phyloP scores from a whole-genome alignment of 371 early-diverging fungal species.

The Rhizopus arrhizus region DNA sequence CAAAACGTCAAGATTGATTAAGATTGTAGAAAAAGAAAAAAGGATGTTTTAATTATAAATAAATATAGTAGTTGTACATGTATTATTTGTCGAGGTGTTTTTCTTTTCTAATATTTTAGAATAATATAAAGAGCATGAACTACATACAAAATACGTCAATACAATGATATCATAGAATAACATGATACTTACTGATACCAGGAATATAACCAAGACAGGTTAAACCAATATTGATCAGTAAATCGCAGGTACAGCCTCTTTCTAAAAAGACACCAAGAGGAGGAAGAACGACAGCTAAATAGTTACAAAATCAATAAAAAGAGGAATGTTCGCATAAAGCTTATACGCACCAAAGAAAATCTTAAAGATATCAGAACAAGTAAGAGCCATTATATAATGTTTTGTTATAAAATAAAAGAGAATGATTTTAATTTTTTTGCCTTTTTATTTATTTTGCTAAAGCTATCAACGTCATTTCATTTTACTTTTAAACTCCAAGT shows the following conservation, averaged over 20 bases:
- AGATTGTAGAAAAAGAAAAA: background rate
- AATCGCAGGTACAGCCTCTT: conserved; percentile 71
- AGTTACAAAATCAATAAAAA: background rate
- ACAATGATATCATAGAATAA: background rate
- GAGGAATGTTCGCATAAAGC: background rate
- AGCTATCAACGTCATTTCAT: conserved; percentile 11
- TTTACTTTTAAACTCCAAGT: background rate
- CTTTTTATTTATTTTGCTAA: conserved; percentile 6
- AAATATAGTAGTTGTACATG: background rate
- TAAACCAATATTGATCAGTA: conserved; percentile 78
- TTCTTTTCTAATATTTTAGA: conserved; percentile 29
- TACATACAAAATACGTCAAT: background rate
- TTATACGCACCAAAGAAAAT: conserved; percentile 39
- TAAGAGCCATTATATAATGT: conserved; percentile 38
- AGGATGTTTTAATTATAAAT: conserved; percentile 6
- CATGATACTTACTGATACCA: conserved; percentile 56
- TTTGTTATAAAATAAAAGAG: conserved; percentile 4
- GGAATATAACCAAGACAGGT: conserved; percentile 82
- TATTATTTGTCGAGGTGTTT: background rate
- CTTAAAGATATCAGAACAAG: conserved; percentile 50
- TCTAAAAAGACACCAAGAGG: conserved; percentile 72
- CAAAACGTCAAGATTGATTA: conserved; percentile 75
- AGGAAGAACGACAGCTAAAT: conserved; percentile 42
- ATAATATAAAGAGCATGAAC: conserved; percentile 43
- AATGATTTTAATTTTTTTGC: background rate